Conservation (phyloP, 495 filamentous ascomycete species). For the Aspergillus affinis region DNA sequence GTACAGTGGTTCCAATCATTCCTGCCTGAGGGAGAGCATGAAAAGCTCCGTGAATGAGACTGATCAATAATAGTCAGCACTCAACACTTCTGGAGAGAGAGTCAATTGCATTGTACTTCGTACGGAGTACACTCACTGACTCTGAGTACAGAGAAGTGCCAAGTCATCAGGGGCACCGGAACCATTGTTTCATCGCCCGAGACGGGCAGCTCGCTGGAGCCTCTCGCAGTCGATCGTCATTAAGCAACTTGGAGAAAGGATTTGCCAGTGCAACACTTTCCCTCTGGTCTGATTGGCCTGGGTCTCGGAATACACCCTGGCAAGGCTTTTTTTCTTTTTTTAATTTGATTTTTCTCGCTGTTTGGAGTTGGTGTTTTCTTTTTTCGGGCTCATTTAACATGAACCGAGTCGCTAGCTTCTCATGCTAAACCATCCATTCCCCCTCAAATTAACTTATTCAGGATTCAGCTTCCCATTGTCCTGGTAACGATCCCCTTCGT, state of each 20-base stretch:
- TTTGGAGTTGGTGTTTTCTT: not conserved
- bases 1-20: no score
- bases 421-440: no score
- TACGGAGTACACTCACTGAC: no score
- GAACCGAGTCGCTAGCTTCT: no score
- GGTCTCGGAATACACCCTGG: not conserved
- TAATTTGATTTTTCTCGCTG: not conserved
- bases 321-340: conserved; percentile 1
- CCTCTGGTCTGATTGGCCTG: not conserved
- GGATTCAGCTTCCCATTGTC: not conserved
- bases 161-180: conserved; percentile 7
- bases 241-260: no score
- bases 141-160: no score
- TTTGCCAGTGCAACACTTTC: not conserved
- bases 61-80: no score
- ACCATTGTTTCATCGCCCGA: conserved; percentile 4
- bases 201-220: conserved; percentile 1
- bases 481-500: not conserved
- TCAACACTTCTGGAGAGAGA: no score
- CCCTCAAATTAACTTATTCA: not conserved
- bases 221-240: conserved; percentile 7
- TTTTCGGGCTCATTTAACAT: not conserved
- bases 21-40: no score
- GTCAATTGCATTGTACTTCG: no score
- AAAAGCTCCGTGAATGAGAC: no score